Base-by-base conservation (phyloP, 345 rosid species). In the Sonneratia caseolaris region DNA sequence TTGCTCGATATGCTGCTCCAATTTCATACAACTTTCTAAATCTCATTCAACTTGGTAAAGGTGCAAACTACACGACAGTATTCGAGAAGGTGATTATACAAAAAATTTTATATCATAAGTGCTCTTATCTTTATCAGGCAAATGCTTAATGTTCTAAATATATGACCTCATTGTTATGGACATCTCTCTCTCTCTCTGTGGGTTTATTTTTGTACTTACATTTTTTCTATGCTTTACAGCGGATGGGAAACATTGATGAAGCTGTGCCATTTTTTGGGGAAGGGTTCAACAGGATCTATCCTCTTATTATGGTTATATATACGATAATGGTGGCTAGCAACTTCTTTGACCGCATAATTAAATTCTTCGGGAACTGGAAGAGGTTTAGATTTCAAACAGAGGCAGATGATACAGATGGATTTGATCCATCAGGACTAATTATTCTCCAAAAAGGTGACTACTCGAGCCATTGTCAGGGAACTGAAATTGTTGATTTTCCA, bases 1-100 rank as follows among this genome's bases (percentile, higher is more conserved):
- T 96, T 83, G 99, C 99, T 77, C 96, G 98, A 76, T 96, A 96
- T 80, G 98, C 99, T 15, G 91, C 99, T 45, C 93, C 98, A 70
- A 82, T 96, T 82, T 92, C 98, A 18, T 96, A 92, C 86, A 96
- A 96, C 81, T 91, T 92, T 83, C 96, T 96, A 72, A 89, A 91
- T 81, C 98, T 96, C 75, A 92, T 96, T 80, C 84, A 84, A 78
- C 94, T 89, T 72, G 77, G 78, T 61, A 70, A 56, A 70, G 35
- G 32, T 53, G 68, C 74, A 36, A 77, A 73, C 38, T 70, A 49
- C 22, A 75, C 75, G 71, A 92, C 99, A 62, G 84, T 96, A 79
- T 96, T 96, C 81, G 99, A 92, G 76, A 79, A 87, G 97, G 99
- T 91, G 84, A 75, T 77, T 70, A 5, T 11, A 10, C 56, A 43